phyloP scores from a whole-genome alignment of 768 basidiomycete genomes.

The Neoboletus subvelutipes region DNA sequence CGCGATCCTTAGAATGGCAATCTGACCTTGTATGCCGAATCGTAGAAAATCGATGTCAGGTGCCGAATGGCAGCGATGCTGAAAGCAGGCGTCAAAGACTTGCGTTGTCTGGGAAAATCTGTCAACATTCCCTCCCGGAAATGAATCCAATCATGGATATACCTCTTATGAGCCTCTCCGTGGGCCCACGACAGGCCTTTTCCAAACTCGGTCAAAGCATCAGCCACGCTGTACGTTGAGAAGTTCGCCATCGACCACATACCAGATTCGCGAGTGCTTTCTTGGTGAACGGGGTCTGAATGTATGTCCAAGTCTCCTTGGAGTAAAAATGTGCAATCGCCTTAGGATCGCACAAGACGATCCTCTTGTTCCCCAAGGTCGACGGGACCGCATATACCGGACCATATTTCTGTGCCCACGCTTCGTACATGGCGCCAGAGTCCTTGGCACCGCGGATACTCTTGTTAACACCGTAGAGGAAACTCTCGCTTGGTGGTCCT shows the following conservation, averaged over 20 bases:
- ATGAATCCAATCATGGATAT: constrained; percentile 20
- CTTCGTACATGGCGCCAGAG: constrained; percentile 12
- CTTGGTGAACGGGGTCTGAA: constrained; percentile 36
- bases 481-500: constrained; percentile 15
- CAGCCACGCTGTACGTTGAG: neutral
- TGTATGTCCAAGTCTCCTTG: constrained; percentile 33
- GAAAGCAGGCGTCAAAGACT: constrained; percentile 39
- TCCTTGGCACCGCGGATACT: neutral
- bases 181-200: constrained; percentile 26
- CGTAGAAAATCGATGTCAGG: constrained; percentile 38
- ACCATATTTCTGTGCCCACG: constrained; percentile 19
- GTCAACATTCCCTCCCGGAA: neutral
- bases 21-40: constrained; percentile 30
- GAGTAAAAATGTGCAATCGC: constrained; percentile 8
- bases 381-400: constrained; percentile 8
- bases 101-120: constrained; percentile 33
- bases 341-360: constrained; percentile 41
- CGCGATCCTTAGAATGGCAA: too few relatives aligned
- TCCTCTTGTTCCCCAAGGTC: neutral
- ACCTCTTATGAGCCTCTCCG: neutral
- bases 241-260: neutral
- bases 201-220: constrained; percentile 12
- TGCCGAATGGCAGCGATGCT: constrained; percentile 37
- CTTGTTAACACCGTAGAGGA: constrained; percentile 16
- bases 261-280: constrained; percentile 32